Evolutionary conservation across 768 basidiomycete genomes (phyloP), one percentile per base, ranked within the genome.

Genomic region (Trametes sanguinea): DNA sequence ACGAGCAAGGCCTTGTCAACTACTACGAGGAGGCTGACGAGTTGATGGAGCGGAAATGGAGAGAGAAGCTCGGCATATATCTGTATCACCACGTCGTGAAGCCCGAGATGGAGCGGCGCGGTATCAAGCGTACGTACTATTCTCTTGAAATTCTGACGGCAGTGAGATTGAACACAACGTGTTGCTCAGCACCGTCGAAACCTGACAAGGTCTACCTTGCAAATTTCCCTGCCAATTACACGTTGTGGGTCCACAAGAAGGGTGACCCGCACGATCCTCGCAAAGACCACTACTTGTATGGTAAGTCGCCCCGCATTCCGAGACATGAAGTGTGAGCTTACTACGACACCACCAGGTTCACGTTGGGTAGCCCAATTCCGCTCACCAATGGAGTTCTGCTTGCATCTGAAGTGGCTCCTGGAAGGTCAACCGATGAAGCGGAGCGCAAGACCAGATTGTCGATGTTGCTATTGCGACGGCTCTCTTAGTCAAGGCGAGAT

Each of bases 301-400:
- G 71, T 70, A 37, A 57, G 67, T 51, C 43, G 17, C 29, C 13
- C 42, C 14, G 27, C 8, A 10, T 6, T 29, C 30, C 27, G 43
- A 35, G 3, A 32, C 32, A 11, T 42, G 13, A 8, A 37, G 16
- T 46, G 10, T 40, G 14, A n/a, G 4, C 43, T 40, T 11, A 3
- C 42, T 17, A 29, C 27, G 6, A 8, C 30, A 3, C 43, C 2
- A 3, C 1, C 57, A 72, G 66, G 69, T 3, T 67, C 66, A 6
- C 60, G 52, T 3, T 51, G 47, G 43, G 65, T 66, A 3, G 17
- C 50, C 22, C 44, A 47, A 6, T 72, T 72, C 50, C 66, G 71
- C 14, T 72, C 71, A 3, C 67, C 71, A 3, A 54, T 48, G 44
- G 71, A 72, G 57, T 72, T 72, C 51, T 61, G 50, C n/a, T 37